phyloP scores from a whole-genome alignment of 2,329 filamentous ascomycete genomes.

The Cladosporium phlei region DNA sequence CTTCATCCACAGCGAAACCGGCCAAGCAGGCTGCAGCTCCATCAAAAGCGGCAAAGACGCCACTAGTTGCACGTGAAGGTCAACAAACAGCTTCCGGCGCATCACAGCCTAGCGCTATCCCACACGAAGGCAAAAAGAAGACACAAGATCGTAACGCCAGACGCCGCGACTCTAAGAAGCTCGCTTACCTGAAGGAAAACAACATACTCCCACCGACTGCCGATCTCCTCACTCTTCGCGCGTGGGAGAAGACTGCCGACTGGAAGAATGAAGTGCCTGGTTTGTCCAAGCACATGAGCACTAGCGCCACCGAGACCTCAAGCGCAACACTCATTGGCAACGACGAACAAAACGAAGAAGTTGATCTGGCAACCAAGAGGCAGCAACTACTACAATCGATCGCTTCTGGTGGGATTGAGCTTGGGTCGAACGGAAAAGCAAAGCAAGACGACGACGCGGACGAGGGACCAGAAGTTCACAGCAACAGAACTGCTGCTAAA shows the following conservation, averaged over 20 bases:
- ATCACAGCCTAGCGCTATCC: neutral
- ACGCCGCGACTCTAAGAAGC: constrained; percentile 44
- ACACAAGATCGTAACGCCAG: constrained; percentile 56
- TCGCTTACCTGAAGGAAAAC: constrained; percentile 50
- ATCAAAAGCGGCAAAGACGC: neutral
- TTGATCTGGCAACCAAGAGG: neutral
- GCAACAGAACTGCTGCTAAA: constrained; percentile 3
- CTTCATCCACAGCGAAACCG: neutral
- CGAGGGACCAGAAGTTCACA: constrained; percentile 22
- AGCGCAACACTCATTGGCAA: constrained; percentile 9
- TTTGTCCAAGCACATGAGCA: neutral
- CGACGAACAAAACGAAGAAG: constrained; percentile 24
- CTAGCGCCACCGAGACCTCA: neutral
- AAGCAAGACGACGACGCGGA: constrained; percentile 15
- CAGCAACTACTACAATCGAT: constrained; percentile 50
- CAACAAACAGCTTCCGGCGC: neutral
- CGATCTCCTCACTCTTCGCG: constrained; percentile 44
- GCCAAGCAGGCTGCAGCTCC: neutral
- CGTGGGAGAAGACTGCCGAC: constrained; percentile 21
- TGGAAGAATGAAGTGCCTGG: constrained; percentile 21
- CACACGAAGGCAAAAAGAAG: constrained; percentile 39
- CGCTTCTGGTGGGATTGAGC: constrained; percentile 49
- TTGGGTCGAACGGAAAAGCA: constrained; percentile 23
- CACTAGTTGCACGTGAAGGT: too few species aligned
- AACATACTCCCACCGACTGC: constrained; percentile 46